Base-by-base conservation (phyloP, 1,284 basidiomycete genomes). In the Anthracocystis panici-leucophaei region DNA sequence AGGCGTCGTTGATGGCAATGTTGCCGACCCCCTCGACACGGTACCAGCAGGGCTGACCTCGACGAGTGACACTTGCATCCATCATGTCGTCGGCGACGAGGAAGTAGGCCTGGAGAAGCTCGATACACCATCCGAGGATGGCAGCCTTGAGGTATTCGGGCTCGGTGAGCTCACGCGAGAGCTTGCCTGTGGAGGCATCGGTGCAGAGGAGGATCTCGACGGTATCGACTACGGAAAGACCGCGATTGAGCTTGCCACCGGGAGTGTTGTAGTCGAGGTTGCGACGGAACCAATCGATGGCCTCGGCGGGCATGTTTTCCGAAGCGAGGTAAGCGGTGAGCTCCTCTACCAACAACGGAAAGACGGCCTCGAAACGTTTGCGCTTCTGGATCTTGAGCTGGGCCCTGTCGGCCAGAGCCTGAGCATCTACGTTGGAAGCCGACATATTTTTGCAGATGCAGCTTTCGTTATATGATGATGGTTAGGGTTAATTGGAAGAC, bases 11-110 rank as follows among this genome's bases (percentile, higher is more conserved):
- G 88, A 99, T 92, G 18, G 97, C 94, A 74, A 97, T 92, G 86
- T 92, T 91, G 57, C 91, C 91, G 62, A 99, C 91, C 29, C 79
- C 77, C 20, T 81, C 73, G 57, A 83, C 79, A 16, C 75, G 55
- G 88, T 96, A 99, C 93, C 94, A 99, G 87, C 96, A 99, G 0
- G 95, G 93, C 85, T 98, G 95, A n/a, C 93, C 92, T n/a, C 96
- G 91, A 44, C 97, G 92, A 7, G 95, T 99, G 81, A 97, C 91
- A 54, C 92, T 93, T 25, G 89, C 86, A 86, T 99, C 97, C 95
- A 98, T 99, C 86, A 99, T 95, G 86, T 99, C 96, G 87, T 99
- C 96, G 23, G 94, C 91, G 61, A 99, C 95, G 61, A 99, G 90
- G 90, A 98, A 98, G 88, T 93, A 98, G 0, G 95, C 94, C 91